Evolutionary conservation across 352 stramenopile species (phyloP).

Genomic region (Thalassiosira ordinaria): DNA sequence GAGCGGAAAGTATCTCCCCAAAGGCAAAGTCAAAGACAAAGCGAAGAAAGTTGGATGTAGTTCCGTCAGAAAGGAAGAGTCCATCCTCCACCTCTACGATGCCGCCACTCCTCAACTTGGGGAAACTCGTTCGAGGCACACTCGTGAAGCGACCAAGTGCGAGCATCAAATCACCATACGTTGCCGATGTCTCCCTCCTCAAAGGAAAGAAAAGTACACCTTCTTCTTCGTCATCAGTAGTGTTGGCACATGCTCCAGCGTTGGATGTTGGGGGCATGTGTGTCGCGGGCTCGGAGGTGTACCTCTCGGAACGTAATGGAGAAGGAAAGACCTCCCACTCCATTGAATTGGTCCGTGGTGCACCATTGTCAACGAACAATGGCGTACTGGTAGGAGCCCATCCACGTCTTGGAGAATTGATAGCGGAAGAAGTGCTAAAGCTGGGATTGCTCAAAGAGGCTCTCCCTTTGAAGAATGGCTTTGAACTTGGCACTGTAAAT

Average conservation of each 20-base stretch:
- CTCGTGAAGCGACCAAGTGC: constrained; percentile 66
- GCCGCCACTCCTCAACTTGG: constrained; percentile 44
- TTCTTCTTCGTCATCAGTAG: constrained; percentile 11
- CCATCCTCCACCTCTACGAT: neutral
- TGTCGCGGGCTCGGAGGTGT: constrained; percentile 60
- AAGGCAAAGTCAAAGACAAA: too few species aligned
- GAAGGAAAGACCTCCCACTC: constrained; percentile 62
- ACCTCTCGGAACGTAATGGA: constrained; percentile 37
- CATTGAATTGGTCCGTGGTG: constrained; percentile 51
- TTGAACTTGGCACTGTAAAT: constrained; percentile 28
- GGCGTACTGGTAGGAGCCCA: constrained; percentile 77
- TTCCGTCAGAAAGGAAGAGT: neutral
- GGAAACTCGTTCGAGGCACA: constrained; percentile 55
- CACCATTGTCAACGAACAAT: constrained; percentile 3
- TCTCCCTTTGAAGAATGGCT: constrained; percentile 29
- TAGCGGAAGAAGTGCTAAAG: constrained; percentile 63
- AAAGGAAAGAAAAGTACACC: constrained; percentile 23
- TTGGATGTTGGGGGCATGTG: constrained; percentile 84
- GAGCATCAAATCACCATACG: constrained; percentile 76
- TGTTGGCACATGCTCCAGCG: constrained; percentile 74
- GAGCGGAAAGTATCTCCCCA: neutral
- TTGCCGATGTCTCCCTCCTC: constrained; percentile 73
- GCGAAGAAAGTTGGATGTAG: neutral
- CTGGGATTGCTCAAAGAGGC: constrained; percentile 32
- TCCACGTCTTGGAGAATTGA: constrained; percentile 74